phyloP scores from a whole-genome alignment of 2,329 filamentous ascomycete species.

The Pseudofabraea citricarpa region DNA sequence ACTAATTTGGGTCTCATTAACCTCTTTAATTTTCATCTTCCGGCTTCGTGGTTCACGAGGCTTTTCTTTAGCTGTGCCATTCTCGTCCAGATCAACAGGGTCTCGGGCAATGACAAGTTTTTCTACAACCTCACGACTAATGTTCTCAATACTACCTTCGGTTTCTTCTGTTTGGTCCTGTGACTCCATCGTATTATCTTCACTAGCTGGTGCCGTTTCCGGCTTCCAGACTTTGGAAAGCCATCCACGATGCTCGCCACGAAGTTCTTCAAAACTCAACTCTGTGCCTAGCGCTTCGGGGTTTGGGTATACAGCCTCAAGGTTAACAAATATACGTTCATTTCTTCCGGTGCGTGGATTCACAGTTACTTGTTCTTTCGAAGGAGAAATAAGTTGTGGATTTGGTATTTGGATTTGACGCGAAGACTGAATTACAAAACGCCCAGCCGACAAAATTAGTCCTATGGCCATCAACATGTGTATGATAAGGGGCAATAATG shows the following conservation, averaged over 20 bases:
- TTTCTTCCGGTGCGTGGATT: constrained; percentile 79
- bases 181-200: constrained; percentile 1
- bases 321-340: constrained; percentile 82
- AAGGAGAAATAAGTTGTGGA: constrained; percentile 63
- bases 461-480: constrained; percentile 87
- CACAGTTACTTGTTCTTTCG: constrained; percentile 70
- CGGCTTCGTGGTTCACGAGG: constrained; percentile 46
- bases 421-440: constrained; percentile 56
- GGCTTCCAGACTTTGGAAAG: constrained; percentile 51
- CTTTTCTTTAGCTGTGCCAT: constrained; percentile 45
- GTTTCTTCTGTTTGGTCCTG: constrained; percentile 9
- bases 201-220: constrained; percentile 11
- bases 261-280: constrained; percentile 86
- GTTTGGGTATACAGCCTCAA: constrained; percentile 80
- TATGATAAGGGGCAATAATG: constrained; percentile 30
- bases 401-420: constrained; percentile 47
- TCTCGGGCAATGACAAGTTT: constrained; percentile 29
- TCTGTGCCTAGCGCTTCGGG: constrained; percentile 67
- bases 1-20: constrained; percentile 93
- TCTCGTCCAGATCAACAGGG: constrained; percentile 50
- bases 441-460: constrained; percentile 72
- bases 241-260: constrained; percentile 72
- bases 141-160: constrained; percentile 13
- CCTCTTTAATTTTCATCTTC: constrained; percentile 77
- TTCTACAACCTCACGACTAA: constrained; percentile 25